A percentile compares a stretch with the other conserved stretches of the same genome.
Conservation (phyloP, 345 rosid species). For the Brassica juncea region DNA sequence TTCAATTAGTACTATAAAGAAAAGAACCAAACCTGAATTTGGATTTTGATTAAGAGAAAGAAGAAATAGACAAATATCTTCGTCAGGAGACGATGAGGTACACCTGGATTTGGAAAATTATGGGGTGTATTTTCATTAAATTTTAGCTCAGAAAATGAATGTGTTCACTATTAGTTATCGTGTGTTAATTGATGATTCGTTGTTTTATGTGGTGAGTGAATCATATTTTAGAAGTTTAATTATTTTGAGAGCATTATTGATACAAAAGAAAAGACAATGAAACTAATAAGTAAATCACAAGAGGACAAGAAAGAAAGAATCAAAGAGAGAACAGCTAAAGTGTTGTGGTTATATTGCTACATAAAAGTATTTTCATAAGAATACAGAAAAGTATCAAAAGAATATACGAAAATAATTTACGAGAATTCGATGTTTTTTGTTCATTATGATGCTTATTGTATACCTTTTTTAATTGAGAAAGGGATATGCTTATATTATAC, state of each 20-base stretch:
- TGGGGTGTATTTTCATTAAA: neutral
- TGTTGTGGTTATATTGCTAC: conserved; percentile 10
- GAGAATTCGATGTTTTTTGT: neutral
- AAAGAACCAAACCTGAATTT: conserved; percentile 16
- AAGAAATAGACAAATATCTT: neutral
- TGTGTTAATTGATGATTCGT: conserved; percentile 16
- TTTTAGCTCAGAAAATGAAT: neutral
- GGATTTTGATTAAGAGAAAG: neutral
- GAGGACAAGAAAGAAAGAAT: conserved; percentile 1
- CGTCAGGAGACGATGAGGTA: conserved; percentile 30
- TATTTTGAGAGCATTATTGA: conserved; percentile 15
- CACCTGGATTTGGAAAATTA: conserved; percentile 24
- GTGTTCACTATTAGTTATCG: neutral
- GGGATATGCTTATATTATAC: neutral
- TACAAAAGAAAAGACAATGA: conserved; percentile 20
- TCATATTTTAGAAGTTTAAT: conserved; percentile 2
- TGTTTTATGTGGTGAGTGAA: conserved; percentile 1
- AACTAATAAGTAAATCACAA: conserved; percentile 15
- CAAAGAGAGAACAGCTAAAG: neutral
- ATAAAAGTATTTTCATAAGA: neutral
- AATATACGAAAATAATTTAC: neutral
- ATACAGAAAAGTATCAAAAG: neutral
- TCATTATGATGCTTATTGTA: neutral
- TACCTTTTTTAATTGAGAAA: neutral
- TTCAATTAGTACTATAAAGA: neutral